Evolutionary conservation across 108 stramenopile genomes (phyloP), one percentile per base, ranked within the genome.

Genomic region (Chaetoceros tenuissimus): DNA sequence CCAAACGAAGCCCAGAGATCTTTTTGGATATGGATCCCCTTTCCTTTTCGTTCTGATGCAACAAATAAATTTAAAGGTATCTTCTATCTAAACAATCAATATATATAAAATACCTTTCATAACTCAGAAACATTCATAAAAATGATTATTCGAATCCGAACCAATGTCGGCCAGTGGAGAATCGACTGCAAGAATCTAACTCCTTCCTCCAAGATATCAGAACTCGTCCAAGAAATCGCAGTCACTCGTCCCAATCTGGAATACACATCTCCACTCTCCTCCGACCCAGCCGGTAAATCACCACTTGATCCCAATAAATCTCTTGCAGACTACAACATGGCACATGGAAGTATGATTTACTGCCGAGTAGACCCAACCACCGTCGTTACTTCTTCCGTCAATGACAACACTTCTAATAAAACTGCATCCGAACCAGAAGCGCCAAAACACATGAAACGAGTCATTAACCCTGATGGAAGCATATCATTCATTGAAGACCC

Each of bases 91-190:
- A n/a, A n/a, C n/a, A n/a, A n/a, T n/a, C n/a, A n/a, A n/a, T n/a
- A n/a, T n/a, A n/a, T n/a, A n/a, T n/a, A n/a, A n/a, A n/a, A n/a
- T n/a, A n/a, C n/a, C n/a, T n/a, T n/a, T n/a, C n/a, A n/a, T n/a
- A n/a, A n/a, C n/a, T n/a, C n/a, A n/a, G n/a, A n/a, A n/a, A n/a
- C n/a, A n/a, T n/a, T n/a, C n/a, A 67, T 27, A 20, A 72, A 58
- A 48, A 92, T 92, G 90, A 54, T 92, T 22, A 62, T 92, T 60
- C 85, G 90, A 55, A 75, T 92, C 28, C 85, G 90, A 44, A 83
- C 82, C 56, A 92, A 92, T 67, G 80, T 83, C 27, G 86, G 90
- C 24, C 72, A 85, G 24, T 92, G 90, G 90, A 70, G 90, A 28
- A 76, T 85, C 22, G 81, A 80, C 10, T n/a, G n/a, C n/a, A 10